phyloP scores from a whole-genome alignment of 305 asterid genomes.

The Fraxinus sp. region DNA sequence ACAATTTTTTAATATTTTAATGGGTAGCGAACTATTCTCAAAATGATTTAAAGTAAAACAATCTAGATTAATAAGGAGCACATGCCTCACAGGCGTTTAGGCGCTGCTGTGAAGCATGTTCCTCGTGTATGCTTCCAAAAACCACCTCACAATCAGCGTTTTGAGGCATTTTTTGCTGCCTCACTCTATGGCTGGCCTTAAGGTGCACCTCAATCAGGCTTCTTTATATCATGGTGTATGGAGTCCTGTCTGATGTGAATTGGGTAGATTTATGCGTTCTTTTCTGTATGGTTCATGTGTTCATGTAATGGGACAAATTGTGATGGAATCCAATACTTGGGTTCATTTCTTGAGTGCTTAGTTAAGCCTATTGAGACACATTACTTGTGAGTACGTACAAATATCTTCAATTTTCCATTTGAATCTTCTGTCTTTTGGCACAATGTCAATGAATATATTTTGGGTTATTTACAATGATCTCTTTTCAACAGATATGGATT shows the following conservation, averaged over 20 bases:
- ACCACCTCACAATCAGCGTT: not conserved
- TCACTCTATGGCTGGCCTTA: not conserved
- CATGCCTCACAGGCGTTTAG: not conserved
- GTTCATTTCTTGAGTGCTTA: not conserved
- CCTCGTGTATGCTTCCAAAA: not conserved
- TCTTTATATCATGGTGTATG: not conserved
- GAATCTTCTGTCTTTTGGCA: conserved; percentile 15
- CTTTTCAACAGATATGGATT: conserved; percentile 53
- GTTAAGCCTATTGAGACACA: not conserved
- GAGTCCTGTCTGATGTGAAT: not conserved
- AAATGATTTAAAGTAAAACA: not conserved
- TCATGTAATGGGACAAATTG: not conserved
- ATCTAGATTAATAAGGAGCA: not conserved
- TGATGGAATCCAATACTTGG: not conserved
- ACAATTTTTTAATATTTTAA: too few species aligned
- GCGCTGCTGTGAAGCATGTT: not conserved
- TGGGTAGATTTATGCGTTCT: not conserved
- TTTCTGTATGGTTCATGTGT: not conserved
- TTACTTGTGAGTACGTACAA: not conserved
- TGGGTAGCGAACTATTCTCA: not conserved
- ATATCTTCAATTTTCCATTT: conserved; percentile 9
- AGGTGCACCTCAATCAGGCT: not conserved
- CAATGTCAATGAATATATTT: not conserved
- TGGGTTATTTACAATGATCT: conserved; percentile 20
- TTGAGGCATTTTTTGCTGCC: not conserved